Conservation (phyloP, 2,329 filamentous ascomycete genomes). For the Nakataea oryzae region DNA sequence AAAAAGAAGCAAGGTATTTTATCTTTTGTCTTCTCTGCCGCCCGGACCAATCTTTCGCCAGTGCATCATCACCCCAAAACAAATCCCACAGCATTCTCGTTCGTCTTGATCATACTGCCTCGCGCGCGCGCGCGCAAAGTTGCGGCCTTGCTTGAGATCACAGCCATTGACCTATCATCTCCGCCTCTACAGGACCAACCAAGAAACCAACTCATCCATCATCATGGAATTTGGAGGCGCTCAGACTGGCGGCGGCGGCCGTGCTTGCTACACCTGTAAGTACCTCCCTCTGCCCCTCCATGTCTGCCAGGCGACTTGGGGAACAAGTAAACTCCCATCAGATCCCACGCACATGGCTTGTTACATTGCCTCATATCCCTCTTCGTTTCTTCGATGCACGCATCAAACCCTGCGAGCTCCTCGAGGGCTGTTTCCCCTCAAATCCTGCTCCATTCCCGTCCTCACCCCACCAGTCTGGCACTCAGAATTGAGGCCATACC, state of each 20-base stretch:
- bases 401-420: background rate
- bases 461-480: background rate
- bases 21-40: background rate
- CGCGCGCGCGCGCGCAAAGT: background rate
- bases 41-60: background rate
- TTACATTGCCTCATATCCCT: background rate
- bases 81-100: background rate
- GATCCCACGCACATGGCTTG: background rate
- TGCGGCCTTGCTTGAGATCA: background rate
- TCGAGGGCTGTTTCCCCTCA: background rate
- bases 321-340: background rate
- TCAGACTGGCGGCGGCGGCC: conserved; percentile 5
- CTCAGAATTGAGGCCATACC: background rate
- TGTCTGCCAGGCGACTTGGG: background rate
- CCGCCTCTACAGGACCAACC: background rate
- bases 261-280: conserved; percentile 15
- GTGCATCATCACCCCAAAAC: background rate
- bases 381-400: background rate
- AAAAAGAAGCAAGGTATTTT: background rate
- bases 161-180: background rate
- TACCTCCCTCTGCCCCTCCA: background rate
- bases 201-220: background rate
- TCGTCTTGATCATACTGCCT: background rate
- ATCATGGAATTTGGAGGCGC: conserved; percentile 13
- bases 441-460: background rate